Evolutionary conservation across 2,329 filamentous ascomycete genomes (phyloP).

Genomic region (Diaporthe destruens): DNA sequence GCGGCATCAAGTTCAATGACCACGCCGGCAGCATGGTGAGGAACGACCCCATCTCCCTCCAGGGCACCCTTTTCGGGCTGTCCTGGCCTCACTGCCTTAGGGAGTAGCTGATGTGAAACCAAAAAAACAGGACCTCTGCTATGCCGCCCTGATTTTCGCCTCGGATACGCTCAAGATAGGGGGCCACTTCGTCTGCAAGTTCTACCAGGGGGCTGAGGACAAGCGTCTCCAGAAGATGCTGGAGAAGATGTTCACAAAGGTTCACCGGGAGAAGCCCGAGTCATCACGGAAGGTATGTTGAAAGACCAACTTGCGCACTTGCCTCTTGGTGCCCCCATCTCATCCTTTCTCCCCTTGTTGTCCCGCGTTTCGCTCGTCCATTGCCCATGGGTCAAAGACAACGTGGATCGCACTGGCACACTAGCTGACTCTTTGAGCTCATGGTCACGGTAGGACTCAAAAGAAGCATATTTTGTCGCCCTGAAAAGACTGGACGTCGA

Average conservation of each 20-base stretch:
- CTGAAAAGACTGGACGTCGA: constrained; percentile 72
- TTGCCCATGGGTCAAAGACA: not conserved
- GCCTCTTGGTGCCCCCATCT: no score
- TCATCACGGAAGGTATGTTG: constrained; percentile 83
- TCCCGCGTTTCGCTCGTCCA: constrained; percentile 35
- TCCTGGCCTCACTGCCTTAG: not conserved
- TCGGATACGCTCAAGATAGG: constrained; percentile 85
- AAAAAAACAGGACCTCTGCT: constrained; percentile 81
- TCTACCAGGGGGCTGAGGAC: constrained; percentile 92
- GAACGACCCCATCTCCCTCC: not conserved
- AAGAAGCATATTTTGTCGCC: constrained; percentile 88
- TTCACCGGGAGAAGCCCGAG: constrained; percentile 90
- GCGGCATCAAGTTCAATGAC: constrained; percentile 86
- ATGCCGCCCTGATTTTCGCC: constrained; percentile 85
- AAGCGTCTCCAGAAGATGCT: constrained; percentile 81
- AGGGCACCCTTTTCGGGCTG: not conserved
- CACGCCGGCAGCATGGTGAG: constrained; percentile 95
- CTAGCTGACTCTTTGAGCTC: not conserved
- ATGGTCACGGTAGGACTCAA: constrained; percentile 73
- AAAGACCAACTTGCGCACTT: not conserved
- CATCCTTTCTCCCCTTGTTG: no score
- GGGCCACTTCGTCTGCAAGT: constrained; percentile 97
- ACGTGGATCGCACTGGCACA: not conserved
- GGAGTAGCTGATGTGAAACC: not conserved
- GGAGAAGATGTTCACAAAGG: constrained; percentile 81